phyloP scores from a whole-genome alignment of 148 eudicot genomes.

The Fagopyrum homotropicum region DNA sequence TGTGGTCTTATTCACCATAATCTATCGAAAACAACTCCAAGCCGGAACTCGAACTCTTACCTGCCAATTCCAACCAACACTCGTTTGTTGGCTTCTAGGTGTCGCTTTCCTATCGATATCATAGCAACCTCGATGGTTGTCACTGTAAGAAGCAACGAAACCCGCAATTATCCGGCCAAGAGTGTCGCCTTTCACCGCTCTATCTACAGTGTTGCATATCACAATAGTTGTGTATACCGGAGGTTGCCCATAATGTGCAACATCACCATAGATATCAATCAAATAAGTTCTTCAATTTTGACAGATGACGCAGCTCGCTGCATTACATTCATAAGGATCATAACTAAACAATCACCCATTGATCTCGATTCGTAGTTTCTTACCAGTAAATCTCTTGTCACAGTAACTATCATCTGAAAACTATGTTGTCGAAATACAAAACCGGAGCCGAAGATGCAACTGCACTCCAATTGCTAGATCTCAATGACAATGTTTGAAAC shows the following conservation, averaged over 20 bases:
- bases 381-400: constrained; percentile 64
- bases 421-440: constrained; percentile 69
- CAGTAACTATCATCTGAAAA: constrained; percentile 58
- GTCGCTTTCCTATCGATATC: neutral
- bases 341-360: too few relatives aligned
- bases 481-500: too few relatives aligned
- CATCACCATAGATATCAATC: neutral
- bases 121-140: neutral
- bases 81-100: neutral
- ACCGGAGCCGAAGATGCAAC: constrained; percentile 90
- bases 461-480: constrained; percentile 83
- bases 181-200: neutral
- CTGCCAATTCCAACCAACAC: constrained; percentile 2
- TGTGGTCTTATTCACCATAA: too few relatives aligned
- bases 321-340: neutral
- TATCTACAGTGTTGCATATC: neutral
- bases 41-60: neutral
- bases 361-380: too few relatives aligned
- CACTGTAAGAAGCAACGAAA: neutral
- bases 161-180: neutral
- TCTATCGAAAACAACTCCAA: too few relatives aligned
- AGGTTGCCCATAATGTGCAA: neutral
- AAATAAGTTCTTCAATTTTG: neutral
- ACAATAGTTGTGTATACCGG: neutral
- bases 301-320: neutral